These are phyloP conservation scores for Endocarpon pusillum DNA, from an alignment of 495 filamentous ascomycete species.

Conservation along the genomic window DNA sequence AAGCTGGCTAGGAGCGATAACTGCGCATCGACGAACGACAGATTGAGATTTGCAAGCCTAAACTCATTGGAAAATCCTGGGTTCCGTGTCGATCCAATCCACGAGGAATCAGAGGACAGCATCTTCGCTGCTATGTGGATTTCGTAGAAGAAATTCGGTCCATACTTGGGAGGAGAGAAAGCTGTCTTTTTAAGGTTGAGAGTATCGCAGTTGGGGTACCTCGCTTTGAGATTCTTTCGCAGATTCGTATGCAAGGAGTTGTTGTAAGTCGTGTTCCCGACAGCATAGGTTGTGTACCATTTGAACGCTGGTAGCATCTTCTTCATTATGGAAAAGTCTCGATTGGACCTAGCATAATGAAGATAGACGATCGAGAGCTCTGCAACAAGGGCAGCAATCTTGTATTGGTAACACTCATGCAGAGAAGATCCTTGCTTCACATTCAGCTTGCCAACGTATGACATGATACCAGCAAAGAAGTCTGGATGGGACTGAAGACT, in stretches of 20 bases:
- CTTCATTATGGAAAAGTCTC: conserved; percentile 45
- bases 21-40: conserved; percentile 83
- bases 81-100: conserved; percentile 44
- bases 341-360: conserved; percentile 59
- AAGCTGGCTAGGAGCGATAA: conserved; percentile 70
- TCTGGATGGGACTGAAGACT: conserved; percentile 51
- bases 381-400: conserved; percentile 64
- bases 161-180: conserved; percentile 43
- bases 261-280: conserved; percentile 63
- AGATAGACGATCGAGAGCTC: conserved; percentile 85
- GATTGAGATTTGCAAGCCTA: conserved; percentile 68
- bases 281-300: conserved; percentile 60
- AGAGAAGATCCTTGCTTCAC: conserved; percentile 22
- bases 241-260: conserved; percentile 69
- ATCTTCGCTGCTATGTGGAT: conserved; percentile 52
- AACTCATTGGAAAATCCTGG: conserved; percentile 66
- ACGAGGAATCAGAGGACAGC: conserved; percentile 57
- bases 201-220: conserved; percentile 52
- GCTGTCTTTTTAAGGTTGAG: conserved; percentile 60
- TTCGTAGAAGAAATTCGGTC: conserved; percentile 67
- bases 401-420: conserved; percentile 36
- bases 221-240: conserved; percentile 62
- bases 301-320: conserved; percentile 54
- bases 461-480: conserved; percentile 52
- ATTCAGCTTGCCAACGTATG: conserved; percentile 46